A percentile compares a stretch with the other conserved stretches of the same genome.
These are phyloP conservation scores for Mucor circinelloides DNA, from an alignment of 371 early-diverging fungal genomes.

Conservation along the genomic window DNA sequence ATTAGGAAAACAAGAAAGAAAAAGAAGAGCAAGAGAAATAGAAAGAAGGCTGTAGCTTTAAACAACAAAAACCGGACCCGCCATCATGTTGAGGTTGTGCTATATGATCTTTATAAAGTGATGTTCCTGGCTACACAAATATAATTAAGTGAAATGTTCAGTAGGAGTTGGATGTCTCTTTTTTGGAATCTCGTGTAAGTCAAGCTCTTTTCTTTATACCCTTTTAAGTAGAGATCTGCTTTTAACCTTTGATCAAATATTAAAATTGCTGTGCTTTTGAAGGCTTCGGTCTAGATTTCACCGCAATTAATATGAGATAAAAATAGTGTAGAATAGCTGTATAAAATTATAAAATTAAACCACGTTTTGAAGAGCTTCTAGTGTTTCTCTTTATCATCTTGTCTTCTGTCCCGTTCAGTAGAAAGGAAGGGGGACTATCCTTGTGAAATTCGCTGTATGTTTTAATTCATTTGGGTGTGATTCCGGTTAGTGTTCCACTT, in stretches of 20 bases:
- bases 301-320: neutral
- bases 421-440: neutral
- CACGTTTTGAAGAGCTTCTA: neutral
- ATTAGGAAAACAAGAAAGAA: constrained; percentile 12
- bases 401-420: neutral
- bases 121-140: constrained; percentile 23
- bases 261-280: neutral
- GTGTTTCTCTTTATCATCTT: neutral
- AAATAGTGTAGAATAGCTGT: neutral
- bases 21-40: constrained; percentile 9
- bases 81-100: neutral
- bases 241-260: neutral
- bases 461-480: neutral
- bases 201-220: neutral
- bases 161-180: constrained; percentile 20
- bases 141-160: constrained; percentile 30
- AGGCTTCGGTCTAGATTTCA: constrained; percentile 4
- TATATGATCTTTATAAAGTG: neutral
- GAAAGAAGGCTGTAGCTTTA: neutral
- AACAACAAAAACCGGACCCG: constrained; percentile 9
- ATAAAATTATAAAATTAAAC: neutral
- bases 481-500: neutral
- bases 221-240: constrained; percentile 10
- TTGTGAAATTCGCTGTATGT: neutral
- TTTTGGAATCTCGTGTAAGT: constrained; percentile 21